These are phyloP conservation scores for Holtermanniella nyarrowii DNA, from an alignment of 768 basidiomycete species.

Conservation along the genomic window DNA sequence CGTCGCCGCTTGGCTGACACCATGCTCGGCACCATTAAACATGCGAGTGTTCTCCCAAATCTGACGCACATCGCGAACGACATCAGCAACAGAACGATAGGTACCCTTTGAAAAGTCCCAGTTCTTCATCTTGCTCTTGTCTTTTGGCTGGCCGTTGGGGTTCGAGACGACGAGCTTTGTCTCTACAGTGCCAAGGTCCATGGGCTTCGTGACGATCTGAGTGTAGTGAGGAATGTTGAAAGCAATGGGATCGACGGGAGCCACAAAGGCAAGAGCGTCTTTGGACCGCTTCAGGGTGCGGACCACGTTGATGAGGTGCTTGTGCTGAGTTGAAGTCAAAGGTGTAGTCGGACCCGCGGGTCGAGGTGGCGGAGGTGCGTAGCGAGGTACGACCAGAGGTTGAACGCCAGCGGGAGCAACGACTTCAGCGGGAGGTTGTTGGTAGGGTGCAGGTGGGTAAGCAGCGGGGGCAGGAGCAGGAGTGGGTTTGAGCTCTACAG, in stretches of 20 bases:
- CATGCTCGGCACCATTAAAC: constrained; percentile 90
- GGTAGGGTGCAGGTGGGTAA: constrained; percentile 5
- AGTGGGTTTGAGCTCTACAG: constrained; percentile 24
- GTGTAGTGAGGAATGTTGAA: constrained; percentile 67
- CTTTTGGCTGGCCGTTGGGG: constrained; percentile 51
- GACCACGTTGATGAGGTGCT: constrained; percentile 66
- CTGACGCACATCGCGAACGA: constrained; percentile 70
- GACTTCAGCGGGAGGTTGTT: not conserved
- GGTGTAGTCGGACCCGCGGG: constrained; percentile 34
- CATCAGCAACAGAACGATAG: constrained; percentile 67
- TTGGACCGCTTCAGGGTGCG: constrained; percentile 76
- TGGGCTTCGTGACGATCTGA: constrained; percentile 74
- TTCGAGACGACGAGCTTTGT: constrained; percentile 72
- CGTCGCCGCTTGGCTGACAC: constrained; percentile 66
- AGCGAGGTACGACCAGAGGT: constrained; percentile 19
- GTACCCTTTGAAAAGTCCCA: constrained; percentile 35
- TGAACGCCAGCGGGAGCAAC: not conserved
- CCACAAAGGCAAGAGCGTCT: constrained; percentile 68
- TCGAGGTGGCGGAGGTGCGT: constrained; percentile 27
- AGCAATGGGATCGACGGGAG: constrained; percentile 78
- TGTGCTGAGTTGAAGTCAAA: constrained; percentile 60
- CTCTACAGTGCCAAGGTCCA: constrained; percentile 91
- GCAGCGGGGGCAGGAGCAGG: constrained; percentile 14
- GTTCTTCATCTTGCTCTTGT: constrained; percentile 29
- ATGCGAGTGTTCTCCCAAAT: constrained; percentile 78